Evolutionary conservation across 108 stramenopile genomes (phyloP).

Genomic region (Cyclotella choctawhatcheeana): DNA sequence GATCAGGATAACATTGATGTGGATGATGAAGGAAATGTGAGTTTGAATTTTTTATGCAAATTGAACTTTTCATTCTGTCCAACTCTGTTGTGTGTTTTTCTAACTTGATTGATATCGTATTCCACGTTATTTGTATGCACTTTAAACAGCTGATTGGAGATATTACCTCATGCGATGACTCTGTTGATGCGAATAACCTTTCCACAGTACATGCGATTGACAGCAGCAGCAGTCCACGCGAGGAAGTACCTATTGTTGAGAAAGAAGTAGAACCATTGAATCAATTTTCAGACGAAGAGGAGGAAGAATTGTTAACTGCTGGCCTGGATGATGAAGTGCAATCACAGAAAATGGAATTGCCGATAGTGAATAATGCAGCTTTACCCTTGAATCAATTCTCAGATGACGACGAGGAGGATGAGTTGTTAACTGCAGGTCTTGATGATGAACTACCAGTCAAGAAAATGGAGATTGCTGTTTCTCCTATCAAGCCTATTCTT

Average conservation of each 20-base stretch:
- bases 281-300: constrained; percentile 21
- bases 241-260: too few relatives aligned
- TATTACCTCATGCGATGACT: constrained; percentile 15
- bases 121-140: too few relatives aligned
- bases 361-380: not conserved
- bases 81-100: not conserved
- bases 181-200: constrained; percentile 23
- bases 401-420: constrained; percentile 19
- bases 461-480: not conserved
- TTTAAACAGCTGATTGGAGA: constrained; percentile 51
- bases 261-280: too few relatives aligned
- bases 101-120: not conserved
- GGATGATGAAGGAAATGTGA: constrained; percentile 60
- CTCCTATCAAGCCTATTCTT: not conserved
- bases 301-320: constrained; percentile 22
- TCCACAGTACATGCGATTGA: constrained; percentile 3
- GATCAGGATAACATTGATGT: constrained; percentile 71
- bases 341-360: too few relatives aligned
- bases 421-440: constrained; percentile 17
- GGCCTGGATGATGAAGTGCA: constrained; percentile 1
- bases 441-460: not conserved
- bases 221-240: too few relatives aligned
- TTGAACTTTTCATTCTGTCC: not conserved
- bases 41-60: not conserved
- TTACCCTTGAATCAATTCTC: constrained; percentile 10